phyloP scores from a whole-genome alignment of 2,329 filamentous ascomycete species.

The Neopestalotiopsis rosae region DNA sequence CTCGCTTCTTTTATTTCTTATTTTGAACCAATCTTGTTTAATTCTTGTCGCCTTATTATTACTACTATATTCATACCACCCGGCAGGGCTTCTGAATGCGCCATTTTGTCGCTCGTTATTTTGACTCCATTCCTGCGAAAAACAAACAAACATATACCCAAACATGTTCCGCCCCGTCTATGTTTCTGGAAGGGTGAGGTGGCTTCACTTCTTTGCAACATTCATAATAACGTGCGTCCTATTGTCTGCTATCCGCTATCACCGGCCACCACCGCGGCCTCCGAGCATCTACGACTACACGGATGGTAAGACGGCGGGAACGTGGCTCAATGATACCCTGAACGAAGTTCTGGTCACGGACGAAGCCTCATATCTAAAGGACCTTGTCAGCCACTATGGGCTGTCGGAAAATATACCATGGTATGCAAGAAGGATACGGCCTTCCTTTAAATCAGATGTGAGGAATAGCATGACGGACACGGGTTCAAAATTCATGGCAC shows the following conservation, averaged over 20 bases:
- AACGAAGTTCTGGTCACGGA: constrained; percentile 19
- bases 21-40: background rate
- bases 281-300: constrained; percentile 30
- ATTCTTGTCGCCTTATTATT: background rate
- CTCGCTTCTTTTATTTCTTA: background rate
- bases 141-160: background rate
- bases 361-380: constrained; percentile 30
- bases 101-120: background rate
- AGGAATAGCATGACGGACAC: constrained; percentile 30
- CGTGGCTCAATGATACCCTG: constrained; percentile 25
- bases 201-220: constrained; percentile 21
- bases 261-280: constrained; percentile 17
- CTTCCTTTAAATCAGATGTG: constrained; percentile 19
- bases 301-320: constrained; percentile 29
- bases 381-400: constrained; percentile 30
- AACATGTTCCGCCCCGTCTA: constrained; percentile 24
- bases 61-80: background rate
- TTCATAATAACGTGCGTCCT: constrained; percentile 24
- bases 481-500: constrained; percentile 22
- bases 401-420: constrained; percentile 31
- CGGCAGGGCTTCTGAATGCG: background rate
- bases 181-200: constrained; percentile 20
- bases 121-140: background rate
- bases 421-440: constrained; percentile 28
- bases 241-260: constrained; percentile 21